Base-by-base conservation (phyloP, 768 basidiomycete species). In the Suillus brevipes region DNA sequence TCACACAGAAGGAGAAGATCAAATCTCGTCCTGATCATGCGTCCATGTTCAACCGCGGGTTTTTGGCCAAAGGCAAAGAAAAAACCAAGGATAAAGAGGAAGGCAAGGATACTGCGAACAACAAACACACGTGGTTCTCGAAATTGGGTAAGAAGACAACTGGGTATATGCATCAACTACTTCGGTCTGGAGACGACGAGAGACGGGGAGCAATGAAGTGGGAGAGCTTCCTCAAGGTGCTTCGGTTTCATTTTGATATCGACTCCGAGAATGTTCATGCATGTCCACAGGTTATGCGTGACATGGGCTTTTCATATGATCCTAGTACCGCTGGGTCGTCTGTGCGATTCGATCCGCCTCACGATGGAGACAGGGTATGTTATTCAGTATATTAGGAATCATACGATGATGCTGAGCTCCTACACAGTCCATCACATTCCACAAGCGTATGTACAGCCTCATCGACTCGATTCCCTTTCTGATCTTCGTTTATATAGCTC, bases 301-400 rank as follows among this genome's bases (percentile, higher is more conserved):
- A 89, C 56, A 87, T 94, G 85, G 91, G 91, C 42, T 94, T 94
- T 74, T 77, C 77, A 3, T 88, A 87, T 68, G 87, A 88, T 71
- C 89, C 89, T 6, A 86, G 86, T 65, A 91, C 90, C 3, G 90
- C 91, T 23, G 92, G 92, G 3, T 92, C 91, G 12, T 90, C 90
- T 73, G 92, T 94, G 42, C 84, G 91, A 43, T 94, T 94, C 71
- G 87, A 91, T 74, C 91, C 91, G 57, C 92, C 90, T 20, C 79
- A 87, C 69, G 71, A 74, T 50, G 74, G 69, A 49, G 84, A 85
- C 69, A 78, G 72, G 65, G 84, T 85, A 66, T 74, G 82, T 47
- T 43, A 9, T 36, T 36, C 36, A 34, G 43, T 37, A 16, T 40
- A 64, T 45, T 56, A 16, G 10, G 42, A 38, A 50, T 60, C 45